Percentiles rank a stretch among this genome's conserved stretches.
Evolutionary conservation across 2,329 filamentous ascomycete species (phyloP).

Genomic region (Cladosporium cucumerinum): DNA sequence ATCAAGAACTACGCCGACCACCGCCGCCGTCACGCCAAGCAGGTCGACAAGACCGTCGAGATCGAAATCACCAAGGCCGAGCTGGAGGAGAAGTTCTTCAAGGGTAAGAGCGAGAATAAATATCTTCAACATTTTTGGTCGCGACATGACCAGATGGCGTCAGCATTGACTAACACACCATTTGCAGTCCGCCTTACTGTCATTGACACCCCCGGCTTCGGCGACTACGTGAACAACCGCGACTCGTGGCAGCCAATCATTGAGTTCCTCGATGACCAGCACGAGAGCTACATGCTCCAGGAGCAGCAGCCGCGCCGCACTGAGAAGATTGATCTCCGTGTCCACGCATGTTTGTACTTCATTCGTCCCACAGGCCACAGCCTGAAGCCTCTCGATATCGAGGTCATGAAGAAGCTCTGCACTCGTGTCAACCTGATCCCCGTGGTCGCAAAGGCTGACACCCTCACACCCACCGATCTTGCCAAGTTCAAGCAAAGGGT

Average conservation of each 20-base stretch:
- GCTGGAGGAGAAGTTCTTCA: constrained; percentile 99
- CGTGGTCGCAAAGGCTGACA: constrained; percentile 98
- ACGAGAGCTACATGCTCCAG: constrained; percentile 99
- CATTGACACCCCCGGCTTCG: constrained; percentile 97
- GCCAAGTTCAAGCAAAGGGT: constrained; percentile 94
- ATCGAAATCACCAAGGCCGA: constrained; percentile 99
- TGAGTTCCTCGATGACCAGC: constrained; percentile 99
- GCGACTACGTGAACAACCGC: constrained; percentile 99
- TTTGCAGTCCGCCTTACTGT: constrained; percentile 87
- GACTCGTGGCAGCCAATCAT: constrained; percentile 99
- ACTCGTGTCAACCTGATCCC: constrained; percentile 98
- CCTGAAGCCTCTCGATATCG: constrained; percentile 96
- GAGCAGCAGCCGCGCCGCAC: constrained; percentile 97
- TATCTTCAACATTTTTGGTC: neutral
- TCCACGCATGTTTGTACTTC: constrained; percentile 98
- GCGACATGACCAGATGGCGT: neutral
- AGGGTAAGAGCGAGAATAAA: constrained; percentile 58
- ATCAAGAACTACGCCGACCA: constrained; percentile 99
- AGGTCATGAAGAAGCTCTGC: constrained; percentile 99
- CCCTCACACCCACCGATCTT: constrained; percentile 86
- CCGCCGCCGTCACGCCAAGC: constrained; percentile 98
- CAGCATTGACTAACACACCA: constrained; percentile 14
- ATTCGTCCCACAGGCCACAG: constrained; percentile 98
- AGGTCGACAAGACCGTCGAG: constrained; percentile 99
- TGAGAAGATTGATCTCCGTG: constrained; percentile 99